These are phyloP conservation scores for Fraxinus excelsior DNA, from an alignment of 257 asterid genomes.

Conservation along the genomic window DNA sequence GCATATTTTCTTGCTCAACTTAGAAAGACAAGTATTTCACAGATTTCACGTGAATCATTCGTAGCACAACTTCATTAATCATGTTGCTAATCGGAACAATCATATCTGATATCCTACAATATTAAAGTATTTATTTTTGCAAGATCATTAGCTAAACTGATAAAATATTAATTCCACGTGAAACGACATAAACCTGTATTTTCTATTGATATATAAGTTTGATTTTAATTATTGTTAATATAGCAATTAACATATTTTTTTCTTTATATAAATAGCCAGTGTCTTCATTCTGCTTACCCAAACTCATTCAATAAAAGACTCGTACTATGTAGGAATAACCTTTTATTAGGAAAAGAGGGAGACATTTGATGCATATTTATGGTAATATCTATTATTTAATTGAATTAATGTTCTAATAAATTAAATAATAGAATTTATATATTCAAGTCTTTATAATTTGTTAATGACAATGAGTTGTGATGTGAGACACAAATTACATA, in stretches of 20 bases:
- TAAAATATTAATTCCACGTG: no score
- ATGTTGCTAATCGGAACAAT: not conserved
- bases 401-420: no score
- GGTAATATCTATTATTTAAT: no score
- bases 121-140: not conserved
- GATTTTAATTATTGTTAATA: no score
- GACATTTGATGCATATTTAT: conserved; percentile 4
- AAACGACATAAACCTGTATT: no score
- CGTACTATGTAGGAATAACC: not conserved
- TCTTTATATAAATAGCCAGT: conserved; percentile 21
- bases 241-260: no score
- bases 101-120: not conserved
- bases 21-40: not conserved
- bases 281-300: not conserved
- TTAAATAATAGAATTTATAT: no score
- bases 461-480: no score
- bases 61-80: not conserved
- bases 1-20: not conserved
- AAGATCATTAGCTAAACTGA: no score
- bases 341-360: not conserved
- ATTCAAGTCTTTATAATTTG: no score
- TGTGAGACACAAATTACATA: no score
- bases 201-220: no score
- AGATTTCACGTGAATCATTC: not conserved
- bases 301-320: not conserved